Evolutionary conservation across 2,329 filamentous ascomycete species (phyloP).

Genomic region (Penicillium digitatum): DNA sequence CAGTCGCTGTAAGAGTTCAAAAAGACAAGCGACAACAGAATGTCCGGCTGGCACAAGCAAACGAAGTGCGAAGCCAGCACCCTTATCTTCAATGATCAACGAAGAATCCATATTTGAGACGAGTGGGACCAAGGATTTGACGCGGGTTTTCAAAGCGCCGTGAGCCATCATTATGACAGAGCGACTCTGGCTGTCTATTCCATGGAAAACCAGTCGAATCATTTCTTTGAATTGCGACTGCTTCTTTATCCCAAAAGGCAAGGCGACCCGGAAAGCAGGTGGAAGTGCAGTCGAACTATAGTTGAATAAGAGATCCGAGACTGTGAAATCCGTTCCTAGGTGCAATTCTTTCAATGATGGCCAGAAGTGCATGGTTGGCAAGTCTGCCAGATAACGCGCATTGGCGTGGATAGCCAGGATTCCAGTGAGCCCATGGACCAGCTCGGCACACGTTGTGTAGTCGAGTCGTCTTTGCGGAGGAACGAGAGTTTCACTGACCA

Average conservation of each 20-base stretch:
- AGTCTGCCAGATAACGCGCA: constrained; percentile 31
- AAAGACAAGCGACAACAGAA: constrained; percentile 33
- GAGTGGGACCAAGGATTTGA: constrained; percentile 27
- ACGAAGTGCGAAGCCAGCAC: constrained; percentile 38
- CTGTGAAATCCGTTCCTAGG: constrained; percentile 28
- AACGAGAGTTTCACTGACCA: constrained; percentile 29
- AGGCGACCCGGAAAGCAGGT: constrained; percentile 26
- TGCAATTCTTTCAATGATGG: constrained; percentile 31
- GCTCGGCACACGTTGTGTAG: constrained; percentile 32
- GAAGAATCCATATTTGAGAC: constrained; percentile 29
- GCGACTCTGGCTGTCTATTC: constrained; percentile 34
- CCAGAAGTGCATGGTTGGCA: constrained; percentile 28
- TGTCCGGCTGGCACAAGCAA: constrained; percentile 36
- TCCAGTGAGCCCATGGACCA: constrained; percentile 36
- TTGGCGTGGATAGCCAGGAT: constrained; percentile 39
- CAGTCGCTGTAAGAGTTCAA: constrained; percentile 38
- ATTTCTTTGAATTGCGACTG: constrained; percentile 34
- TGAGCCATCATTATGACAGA: constrained; percentile 36
- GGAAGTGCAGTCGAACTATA: constrained; percentile 33
- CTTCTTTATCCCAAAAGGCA: constrained; percentile 25
- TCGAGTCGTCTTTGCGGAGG: constrained; percentile 17
- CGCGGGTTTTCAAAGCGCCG: constrained; percentile 29
- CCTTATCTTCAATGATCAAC: constrained; percentile 33
- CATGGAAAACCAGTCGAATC: constrained; percentile 38
- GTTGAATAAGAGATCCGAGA: constrained; percentile 36